These are phyloP conservation scores for Penicillium sp. DNA, from an alignment of 2,329 filamentous ascomycete species.

Conservation along the genomic window DNA sequence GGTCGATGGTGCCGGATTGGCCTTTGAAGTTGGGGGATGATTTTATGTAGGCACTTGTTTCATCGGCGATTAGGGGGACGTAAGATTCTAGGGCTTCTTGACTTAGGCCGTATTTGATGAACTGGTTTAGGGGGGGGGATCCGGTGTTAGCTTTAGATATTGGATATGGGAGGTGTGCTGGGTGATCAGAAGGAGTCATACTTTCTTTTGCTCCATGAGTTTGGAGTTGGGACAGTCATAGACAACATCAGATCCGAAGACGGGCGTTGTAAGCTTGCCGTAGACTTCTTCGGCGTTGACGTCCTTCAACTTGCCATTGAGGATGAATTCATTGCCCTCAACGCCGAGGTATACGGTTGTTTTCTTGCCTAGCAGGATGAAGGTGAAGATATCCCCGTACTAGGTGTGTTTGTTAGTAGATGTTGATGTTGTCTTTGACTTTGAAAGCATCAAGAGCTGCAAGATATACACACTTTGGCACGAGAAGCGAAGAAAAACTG, in stretches of 20 bases:
- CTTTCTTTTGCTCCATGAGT: slow-evolving; percentile 95
- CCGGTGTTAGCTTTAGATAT: not conserved
- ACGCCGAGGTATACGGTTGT: slow-evolving; percentile 82
- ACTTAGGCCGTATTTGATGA: slow-evolving; percentile 64
- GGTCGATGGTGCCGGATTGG: slow-evolving; percentile 59
- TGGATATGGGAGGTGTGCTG: not conserved
- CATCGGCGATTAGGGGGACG: slow-evolving; percentile 77
- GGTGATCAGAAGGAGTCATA: slow-evolving; percentile 31
- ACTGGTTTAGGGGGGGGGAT: slow-evolving; percentile 29
- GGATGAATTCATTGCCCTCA: slow-evolving; percentile 84
- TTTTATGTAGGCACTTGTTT: slow-evolving; percentile 53
- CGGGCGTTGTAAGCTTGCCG: slow-evolving; percentile 65
- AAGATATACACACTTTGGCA: slow-evolving; percentile 59
- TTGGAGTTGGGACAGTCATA: slow-evolving; percentile 91
- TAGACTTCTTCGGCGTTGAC: slow-evolving; percentile 91
- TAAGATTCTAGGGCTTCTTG: slow-evolving; percentile 63
- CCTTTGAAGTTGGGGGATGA: slow-evolving; percentile 58
- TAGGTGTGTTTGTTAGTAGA: slow-evolving; percentile 37
- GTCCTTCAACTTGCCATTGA: slow-evolving; percentile 88
- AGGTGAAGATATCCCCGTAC: slow-evolving; percentile 90
- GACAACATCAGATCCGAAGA: slow-evolving; percentile 80
- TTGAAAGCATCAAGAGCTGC: not conserved
- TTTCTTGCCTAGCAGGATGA: slow-evolving; percentile 81
- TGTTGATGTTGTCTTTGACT: not conserved
- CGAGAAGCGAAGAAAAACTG: slow-evolving; percentile 73